Evolutionary conservation across 768 basidiomycete species (phyloP), one percentile per base, ranked within the genome.

Genomic region (Scleroderma citrinum): DNA sequence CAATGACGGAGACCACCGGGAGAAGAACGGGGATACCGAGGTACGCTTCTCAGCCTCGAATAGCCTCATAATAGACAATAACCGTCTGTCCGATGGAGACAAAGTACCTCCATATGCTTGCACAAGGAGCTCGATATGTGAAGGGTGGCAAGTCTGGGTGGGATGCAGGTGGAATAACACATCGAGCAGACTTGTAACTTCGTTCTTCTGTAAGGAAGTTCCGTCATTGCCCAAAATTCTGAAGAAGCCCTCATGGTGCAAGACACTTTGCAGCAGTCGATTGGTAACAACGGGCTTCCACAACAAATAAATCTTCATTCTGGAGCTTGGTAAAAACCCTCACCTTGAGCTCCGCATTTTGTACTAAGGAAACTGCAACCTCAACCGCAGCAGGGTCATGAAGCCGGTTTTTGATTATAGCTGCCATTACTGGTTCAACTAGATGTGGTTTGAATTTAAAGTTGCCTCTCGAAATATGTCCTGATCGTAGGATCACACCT

Each of bases 121-220:
- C 38, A 87, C 66, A 31, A 98, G 72, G 1, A 89, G 90, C 40
- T 88, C 83, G 38, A 94, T 68, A 55, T 94, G 90, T 3, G 80
- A 85, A 10, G 83, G 76, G 62, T 95, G 94, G 59, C 89, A 94
- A 2, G 92, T 86, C 57, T 91, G 91, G 12, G 73, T 66, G 0
- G 92, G 89, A 59, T 93, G 83, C 13, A 84, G 74, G 48, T 76
- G 65, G 71, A 94, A 96, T 2, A 95, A 72, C 3, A 69, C 65
- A 39, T 81, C 73, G 3, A 94, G 66, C 1, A 89, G 65, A n/a
- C 67, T 56, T 32, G 84, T 70, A 24, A 87, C 60, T 2, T 72
- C 67, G 20, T 76, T 71, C 19, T 82, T 74, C 26, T 66, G 58
- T 5, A 62, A 54, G 4, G 60, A 48, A 14, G 42, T 49, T 0